A percentile compares a stretch with the other conserved stretches of the same genome.
Conservation (phyloP, 192 early-diverging fungal genomes). For the Coemansia sp. region DNA sequence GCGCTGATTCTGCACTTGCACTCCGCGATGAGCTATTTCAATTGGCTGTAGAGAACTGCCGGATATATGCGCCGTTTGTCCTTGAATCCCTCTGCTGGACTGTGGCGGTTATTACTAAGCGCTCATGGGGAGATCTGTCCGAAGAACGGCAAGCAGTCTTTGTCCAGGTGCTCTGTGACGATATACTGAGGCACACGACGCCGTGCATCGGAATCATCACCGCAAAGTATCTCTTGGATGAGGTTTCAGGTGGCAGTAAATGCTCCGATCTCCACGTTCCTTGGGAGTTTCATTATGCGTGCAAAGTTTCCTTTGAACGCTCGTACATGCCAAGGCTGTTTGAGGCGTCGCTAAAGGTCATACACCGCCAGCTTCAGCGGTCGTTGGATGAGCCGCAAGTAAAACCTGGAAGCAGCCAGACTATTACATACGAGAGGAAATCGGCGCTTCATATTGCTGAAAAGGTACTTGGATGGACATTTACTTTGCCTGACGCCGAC, state of each 20-base stretch:
- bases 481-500: constrained; percentile 30
- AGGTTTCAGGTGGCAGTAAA: constrained; percentile 50
- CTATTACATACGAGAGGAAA: constrained; percentile 45
- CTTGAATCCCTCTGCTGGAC: constrained; percentile 52
- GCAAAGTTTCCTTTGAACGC: constrained; percentile 47
- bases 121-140: constrained; percentile 37
- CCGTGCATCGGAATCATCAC: constrained; percentile 43
- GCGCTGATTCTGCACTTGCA: constrained; percentile 9
- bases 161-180: constrained; percentile 36
- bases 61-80: constrained; percentile 42
- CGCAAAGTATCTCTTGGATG: constrained; percentile 42
- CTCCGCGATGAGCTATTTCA: constrained; percentile 49
- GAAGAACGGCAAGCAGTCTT: constrained; percentile 31
- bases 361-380: constrained; percentile 43
- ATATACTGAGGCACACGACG: constrained; percentile 31
- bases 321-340: constrained; percentile 36
- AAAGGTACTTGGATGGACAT: constrained; percentile 37
- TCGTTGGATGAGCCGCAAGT: constrained; percentile 19
- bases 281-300: constrained; percentile 53
- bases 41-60: constrained; percentile 28
- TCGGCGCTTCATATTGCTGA: constrained; percentile 49
- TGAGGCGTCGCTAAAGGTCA: constrained; percentile 47
- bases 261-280: constrained; percentile 50
- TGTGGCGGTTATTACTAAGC: constrained; percentile 50
- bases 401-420: constrained; percentile 15